Conservation (phyloP, 768 basidiomycete genomes). For the Clavulina sp. region DNA sequence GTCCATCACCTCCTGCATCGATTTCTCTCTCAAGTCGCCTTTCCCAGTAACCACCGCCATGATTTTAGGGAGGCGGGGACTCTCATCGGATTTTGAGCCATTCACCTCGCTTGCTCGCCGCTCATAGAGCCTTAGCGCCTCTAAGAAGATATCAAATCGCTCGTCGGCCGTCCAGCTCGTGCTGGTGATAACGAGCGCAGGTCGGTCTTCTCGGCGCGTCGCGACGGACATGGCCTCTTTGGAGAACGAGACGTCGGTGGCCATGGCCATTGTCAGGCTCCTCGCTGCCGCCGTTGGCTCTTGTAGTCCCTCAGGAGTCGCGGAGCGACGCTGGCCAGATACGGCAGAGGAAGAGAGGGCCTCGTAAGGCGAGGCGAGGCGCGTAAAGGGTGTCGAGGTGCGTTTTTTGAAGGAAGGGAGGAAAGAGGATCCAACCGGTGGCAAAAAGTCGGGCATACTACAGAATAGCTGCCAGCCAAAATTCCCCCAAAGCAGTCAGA, state of each 20-base stretch:
- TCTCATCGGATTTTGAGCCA: not conserved
- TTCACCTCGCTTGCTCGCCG: constrained; percentile 26
- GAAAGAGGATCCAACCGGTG: too few species aligned
- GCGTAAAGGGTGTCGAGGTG: too few species aligned
- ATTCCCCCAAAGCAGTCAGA: too few species aligned
- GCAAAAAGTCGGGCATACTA: too few species aligned
- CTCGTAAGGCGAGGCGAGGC: constrained; percentile 51
- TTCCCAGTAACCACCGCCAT: constrained; percentile 82
- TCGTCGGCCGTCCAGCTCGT: constrained; percentile 98
- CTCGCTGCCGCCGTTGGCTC: not conserved
- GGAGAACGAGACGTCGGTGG: not conserved
- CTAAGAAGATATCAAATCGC: constrained; percentile 72
- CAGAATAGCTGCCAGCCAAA: too few species aligned
- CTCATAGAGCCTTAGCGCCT: constrained; percentile 60
- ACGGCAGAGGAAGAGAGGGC: constrained; percentile 19
- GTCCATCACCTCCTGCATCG: constrained; percentile 49
- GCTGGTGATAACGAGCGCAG: constrained; percentile 75
- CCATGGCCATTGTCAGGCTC: not conserved
- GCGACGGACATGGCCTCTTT: constrained; percentile 17
- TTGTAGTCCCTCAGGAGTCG: constrained; percentile 7
- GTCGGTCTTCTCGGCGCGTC: constrained; percentile 47
- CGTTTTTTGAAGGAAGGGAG: too few species aligned
- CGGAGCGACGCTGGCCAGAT: constrained; percentile 9
- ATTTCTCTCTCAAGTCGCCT: constrained; percentile 55
- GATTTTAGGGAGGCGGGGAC: constrained; percentile 41